Conservation (phyloP, 257 asterid species). For the Agastache rugosa region DNA sequence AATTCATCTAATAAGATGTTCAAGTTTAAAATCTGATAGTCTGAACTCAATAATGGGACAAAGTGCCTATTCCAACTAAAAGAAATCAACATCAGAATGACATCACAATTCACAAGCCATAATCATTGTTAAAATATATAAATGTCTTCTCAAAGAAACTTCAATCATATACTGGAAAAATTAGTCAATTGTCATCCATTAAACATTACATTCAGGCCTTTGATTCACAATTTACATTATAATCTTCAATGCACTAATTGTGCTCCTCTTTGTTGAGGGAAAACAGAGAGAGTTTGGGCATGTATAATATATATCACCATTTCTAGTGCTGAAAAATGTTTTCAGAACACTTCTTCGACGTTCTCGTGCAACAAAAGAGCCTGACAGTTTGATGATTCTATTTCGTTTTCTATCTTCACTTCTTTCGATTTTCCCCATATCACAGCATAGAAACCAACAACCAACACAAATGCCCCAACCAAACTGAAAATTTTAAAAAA, state of each 20-base stretch:
- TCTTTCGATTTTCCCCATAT: conserved; percentile 65
- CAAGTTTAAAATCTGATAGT: background rate
- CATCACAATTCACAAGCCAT: background rate
- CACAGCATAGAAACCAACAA: conserved; percentile 59
- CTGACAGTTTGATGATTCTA: conserved; percentile 32
- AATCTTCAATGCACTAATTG: background rate
- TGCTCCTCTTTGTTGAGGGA: background rate
- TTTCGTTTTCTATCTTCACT: conserved; percentile 28
- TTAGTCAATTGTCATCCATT: background rate
- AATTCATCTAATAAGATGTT: background rate
- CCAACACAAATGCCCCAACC: conserved; percentile 54
- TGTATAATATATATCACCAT: background rate
- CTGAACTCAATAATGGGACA: background rate
- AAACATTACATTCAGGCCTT: background rate
- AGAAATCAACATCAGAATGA: background rate
- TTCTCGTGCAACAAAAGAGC: conserved; percentile 46
- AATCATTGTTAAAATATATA: too few relatives aligned
- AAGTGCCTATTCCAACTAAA: background rate
- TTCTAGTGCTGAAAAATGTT: conserved; percentile 13
- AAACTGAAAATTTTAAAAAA: conserved; percentile 38
- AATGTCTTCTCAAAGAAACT: background rate
- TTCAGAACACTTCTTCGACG: conserved; percentile 17
- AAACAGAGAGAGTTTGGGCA: background rate
- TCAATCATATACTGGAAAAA: background rate
- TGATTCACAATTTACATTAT: background rate